A percentile compares a stretch with the other conserved stretches of the same genome.
phyloP scores from a whole-genome alignment of 495 filamentous ascomycete genomes.

The Clavariopsis aquatica region DNA sequence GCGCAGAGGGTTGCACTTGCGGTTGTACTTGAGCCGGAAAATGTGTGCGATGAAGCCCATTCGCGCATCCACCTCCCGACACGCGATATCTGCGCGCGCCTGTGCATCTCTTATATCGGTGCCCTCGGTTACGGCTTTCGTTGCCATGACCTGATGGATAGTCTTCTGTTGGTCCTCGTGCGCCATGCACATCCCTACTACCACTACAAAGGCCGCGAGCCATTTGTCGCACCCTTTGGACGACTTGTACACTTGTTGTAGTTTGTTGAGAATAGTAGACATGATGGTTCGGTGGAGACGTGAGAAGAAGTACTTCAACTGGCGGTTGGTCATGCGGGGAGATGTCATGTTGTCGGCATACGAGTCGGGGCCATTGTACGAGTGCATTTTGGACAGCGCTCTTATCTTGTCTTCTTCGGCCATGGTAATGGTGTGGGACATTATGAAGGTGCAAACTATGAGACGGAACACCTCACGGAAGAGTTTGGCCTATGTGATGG shows the following conservation, averaged over 20 bases:
- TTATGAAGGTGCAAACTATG: conserved; percentile 45
- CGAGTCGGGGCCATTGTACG: conserved; percentile 10
- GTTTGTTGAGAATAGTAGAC: conserved; percentile 41
- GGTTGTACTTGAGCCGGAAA: conserved; percentile 46
- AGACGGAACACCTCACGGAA: conserved; percentile 44
- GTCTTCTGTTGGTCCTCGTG: conserved; percentile 46
- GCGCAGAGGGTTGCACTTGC: conserved; percentile 37
- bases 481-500: conserved; percentile 33
- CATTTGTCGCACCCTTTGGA: conserved; percentile 41
- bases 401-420: conserved; percentile 33
- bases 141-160: conserved; percentile 42
- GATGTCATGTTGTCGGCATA: conserved; percentile 33
- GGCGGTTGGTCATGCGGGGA: conserved; percentile 47
- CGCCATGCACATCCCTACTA: conserved; percentile 44
- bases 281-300: conserved; percentile 39
- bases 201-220: conserved; percentile 43
- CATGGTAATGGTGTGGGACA: conserved; percentile 46
- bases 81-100: conserved; percentile 34
- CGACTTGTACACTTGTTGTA: conserved; percentile 42
- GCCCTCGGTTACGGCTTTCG: conserved; percentile 32
- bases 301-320: conserved; percentile 48
- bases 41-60: conserved; percentile 42
- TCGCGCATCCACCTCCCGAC: conserved; percentile 41
- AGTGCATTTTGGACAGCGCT: conserved; percentile 34
- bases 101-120: conserved; percentile 25